Conservation (phyloP, 2,329 filamentous ascomycete genomes). For the Diplodia intermedia region DNA sequence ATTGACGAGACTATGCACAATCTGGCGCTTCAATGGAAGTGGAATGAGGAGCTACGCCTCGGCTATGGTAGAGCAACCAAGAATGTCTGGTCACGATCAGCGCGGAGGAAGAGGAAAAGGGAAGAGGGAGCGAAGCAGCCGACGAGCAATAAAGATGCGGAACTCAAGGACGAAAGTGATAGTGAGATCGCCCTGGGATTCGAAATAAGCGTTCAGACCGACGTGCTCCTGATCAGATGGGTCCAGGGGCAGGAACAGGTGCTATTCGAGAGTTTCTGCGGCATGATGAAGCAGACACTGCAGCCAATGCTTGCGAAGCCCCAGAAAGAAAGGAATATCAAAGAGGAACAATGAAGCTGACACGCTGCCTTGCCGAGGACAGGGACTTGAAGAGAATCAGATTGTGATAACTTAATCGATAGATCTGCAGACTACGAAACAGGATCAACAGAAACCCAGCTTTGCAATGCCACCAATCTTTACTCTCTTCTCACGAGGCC, state of each 20-base stretch:
- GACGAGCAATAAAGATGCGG: constrained; percentile 22
- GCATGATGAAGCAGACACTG: constrained; percentile 21
- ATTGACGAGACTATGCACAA: constrained; percentile 34
- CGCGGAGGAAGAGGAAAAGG: constrained; percentile 21
- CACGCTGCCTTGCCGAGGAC: constrained; percentile 5
- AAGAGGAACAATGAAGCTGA: constrained; percentile 24
- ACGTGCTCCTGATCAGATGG: constrained; percentile 66
- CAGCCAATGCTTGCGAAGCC: constrained; percentile 15
- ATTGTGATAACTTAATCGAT: constrained; percentile 6
- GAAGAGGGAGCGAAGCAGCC: constrained; percentile 14
- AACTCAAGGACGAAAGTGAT: constrained; percentile 43
- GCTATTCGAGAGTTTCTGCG: constrained; percentile 81
- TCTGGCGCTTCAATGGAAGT: constrained; percentile 70
- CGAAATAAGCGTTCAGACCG: constrained; percentile 42
- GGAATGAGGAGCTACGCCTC: constrained; percentile 59
- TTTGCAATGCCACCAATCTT: neutral
- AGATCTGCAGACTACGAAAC: constrained; percentile 1
- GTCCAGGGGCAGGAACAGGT: constrained; percentile 74
- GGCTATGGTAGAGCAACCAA: constrained; percentile 70
- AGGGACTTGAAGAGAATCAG: constrained; percentile 5
- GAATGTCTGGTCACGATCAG: constrained; percentile 64
- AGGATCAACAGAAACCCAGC: constrained; percentile 2
- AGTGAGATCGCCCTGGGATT: constrained; percentile 50
- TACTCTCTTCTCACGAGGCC: neutral
- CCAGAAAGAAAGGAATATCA: constrained; percentile 12